Evolutionary conservation across 306 rosid species (phyloP), one percentile per base, ranked within the genome.

Genomic region (Cicer cuneatum): DNA sequence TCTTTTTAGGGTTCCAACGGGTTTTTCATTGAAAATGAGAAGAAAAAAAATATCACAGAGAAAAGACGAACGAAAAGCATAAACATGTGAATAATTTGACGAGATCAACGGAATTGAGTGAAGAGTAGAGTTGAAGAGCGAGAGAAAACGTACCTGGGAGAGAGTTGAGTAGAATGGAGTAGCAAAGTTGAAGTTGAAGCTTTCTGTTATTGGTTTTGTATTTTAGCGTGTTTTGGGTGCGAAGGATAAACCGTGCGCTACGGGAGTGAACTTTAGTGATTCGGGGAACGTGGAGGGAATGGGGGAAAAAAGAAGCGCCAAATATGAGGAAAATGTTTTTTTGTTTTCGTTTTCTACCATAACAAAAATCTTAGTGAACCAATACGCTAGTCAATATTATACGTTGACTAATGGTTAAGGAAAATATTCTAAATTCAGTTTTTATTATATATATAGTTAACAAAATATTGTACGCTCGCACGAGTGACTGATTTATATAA

Each of bases 191-290:
- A 13, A 81, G 73, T 19, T 51, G 40, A 53, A 66, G 83, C 49
- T 39, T 8, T 4, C 9, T 10, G 29, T 5, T 15, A 2, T 13
- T 11, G 1, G 12, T 54, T 46, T 48, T 9, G 52, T 76, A 14
- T 12, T 5, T 37, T 8, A 7, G 11, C 9, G 43, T 51, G 69
- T 43, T 24, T 11, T 9, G 18, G 72, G 78, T 73, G 87, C 63
- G 84, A 10, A 84, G 75, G 85, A 62, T 80, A 81, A 74, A 70
- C 2, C 14, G 66, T 70, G 73, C 61, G 77, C 82, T 11, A 10
- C 60, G 1, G 21, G 6, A 35, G 83, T 19, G 42, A 37, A 66
- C 7, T 71, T 45, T 74, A 45, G 64, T 33, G n/a, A 43, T 15
- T 35, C 1, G 21, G n/a, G 60, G 37, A 35, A 37, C 71, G 72